Evolutionary conservation across 2,329 filamentous ascomycete species (phyloP).

Genomic region (Penicillium sp.): DNA sequence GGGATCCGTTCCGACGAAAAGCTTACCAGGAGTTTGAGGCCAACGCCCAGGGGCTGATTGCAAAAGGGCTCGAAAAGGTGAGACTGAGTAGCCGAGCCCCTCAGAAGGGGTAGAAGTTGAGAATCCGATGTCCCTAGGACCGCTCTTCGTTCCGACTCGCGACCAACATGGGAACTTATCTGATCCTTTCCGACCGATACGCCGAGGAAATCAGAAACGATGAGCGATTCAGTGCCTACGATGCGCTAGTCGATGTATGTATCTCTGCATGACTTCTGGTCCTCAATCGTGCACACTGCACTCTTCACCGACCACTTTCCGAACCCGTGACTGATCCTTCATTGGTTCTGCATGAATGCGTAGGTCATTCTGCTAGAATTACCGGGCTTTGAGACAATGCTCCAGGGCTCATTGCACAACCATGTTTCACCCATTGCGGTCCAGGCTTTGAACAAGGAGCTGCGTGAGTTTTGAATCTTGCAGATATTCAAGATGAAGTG

Average conservation of each 20-base stretch:
- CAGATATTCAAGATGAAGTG: neutral
- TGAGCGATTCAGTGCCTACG: conserved; percentile 12
- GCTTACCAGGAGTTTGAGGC: too few relatives aligned
- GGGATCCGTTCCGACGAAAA: too few relatives aligned
- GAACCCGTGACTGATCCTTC: too few relatives aligned
- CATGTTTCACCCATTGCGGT: conserved; percentile 4
- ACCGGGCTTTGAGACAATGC: neutral
- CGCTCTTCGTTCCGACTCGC: neutral
- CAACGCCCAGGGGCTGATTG: too few relatives aligned
- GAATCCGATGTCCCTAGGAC: neutral
- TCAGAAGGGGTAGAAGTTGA: too few relatives aligned
- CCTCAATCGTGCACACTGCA: neutral
- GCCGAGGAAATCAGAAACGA: conserved; percentile 14
- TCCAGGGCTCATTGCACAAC: neutral
- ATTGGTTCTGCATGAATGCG: too few relatives aligned
- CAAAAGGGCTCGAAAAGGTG: too few relatives aligned
- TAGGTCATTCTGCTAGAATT: neutral
- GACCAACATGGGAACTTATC: conserved; percentile 13
- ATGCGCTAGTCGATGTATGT: neutral
- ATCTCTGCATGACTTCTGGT: too few relatives aligned
- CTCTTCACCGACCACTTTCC: neutral
- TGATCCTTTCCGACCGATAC: conserved; percentile 8
- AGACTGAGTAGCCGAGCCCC: too few relatives aligned
- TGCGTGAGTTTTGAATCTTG: neutral
- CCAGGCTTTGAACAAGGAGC: conserved; percentile 1